These are phyloP conservation scores for Aspergillus felis DNA, from an alignment of 2,329 filamentous ascomycete species.

Conservation along the genomic window DNA sequence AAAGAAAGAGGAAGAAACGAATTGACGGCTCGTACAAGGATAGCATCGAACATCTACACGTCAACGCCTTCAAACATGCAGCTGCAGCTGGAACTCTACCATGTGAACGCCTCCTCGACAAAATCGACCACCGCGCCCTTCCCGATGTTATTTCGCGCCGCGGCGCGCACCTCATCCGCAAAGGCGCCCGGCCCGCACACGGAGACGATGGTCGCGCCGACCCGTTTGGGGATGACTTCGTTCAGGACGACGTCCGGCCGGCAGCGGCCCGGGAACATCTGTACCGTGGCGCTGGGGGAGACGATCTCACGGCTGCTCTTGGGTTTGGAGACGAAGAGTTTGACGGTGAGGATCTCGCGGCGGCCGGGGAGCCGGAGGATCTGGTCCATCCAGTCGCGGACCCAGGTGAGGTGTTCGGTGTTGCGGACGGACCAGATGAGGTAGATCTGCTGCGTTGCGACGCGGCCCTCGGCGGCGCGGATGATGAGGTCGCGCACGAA, in stretches of 20 bases:
- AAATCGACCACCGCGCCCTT: slow-evolving; percentile 56
- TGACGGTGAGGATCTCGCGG: slow-evolving; percentile 56
- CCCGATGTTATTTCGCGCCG: slow-evolving; percentile 49
- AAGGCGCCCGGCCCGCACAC: slow-evolving; percentile 62
- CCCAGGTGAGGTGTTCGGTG: slow-evolving; percentile 59
- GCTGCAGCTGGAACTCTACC: slow-evolving; percentile 35
- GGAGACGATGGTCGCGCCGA: slow-evolving; percentile 58
- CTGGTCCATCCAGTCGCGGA: slow-evolving; percentile 63
- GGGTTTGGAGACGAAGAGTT: slow-evolving; percentile 62
- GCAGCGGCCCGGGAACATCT: slow-evolving; percentile 60
- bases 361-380: slow-evolving; percentile 58
- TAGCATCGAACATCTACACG: neutral
- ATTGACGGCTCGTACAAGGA: neutral
- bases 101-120: slow-evolving; percentile 64
- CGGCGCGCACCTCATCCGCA: slow-evolving; percentile 57
- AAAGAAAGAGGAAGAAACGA: neutral
- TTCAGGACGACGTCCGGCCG: slow-evolving; percentile 54
- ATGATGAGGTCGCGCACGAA: slow-evolving; percentile 57
- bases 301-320: slow-evolving; percentile 52
- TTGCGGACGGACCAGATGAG: slow-evolving; percentile 62
- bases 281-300: slow-evolving; percentile 54
- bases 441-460: slow-evolving; percentile 56
- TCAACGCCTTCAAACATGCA: neutral
- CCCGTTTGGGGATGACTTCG: slow-evolving; percentile 51
- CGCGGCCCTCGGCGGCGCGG: slow-evolving; percentile 49